phyloP scores from a whole-genome alignment of 768 basidiomycete species.

The Amanita phalloides region DNA sequence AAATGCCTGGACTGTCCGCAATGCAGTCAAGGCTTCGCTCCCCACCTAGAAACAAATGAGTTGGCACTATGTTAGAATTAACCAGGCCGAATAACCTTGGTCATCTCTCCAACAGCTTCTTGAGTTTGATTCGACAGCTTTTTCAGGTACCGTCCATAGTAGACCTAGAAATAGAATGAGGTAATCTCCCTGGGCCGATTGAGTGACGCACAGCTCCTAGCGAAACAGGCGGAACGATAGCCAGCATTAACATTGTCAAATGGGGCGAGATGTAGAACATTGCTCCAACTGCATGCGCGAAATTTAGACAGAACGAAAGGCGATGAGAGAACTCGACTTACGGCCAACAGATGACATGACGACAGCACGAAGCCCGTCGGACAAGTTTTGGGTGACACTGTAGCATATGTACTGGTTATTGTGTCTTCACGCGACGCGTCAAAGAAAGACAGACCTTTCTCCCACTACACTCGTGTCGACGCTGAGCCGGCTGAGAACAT shows the following conservation, averaged over 20 bases:
- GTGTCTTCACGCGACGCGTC: neutral
- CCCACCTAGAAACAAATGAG: constrained; percentile 42
- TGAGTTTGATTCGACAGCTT: constrained; percentile 87
- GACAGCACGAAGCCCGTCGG: constrained; percentile 71
- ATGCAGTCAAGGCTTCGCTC: constrained; percentile 79
- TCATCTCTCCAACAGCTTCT: constrained; percentile 94
- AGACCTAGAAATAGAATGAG: constrained; percentile 44
- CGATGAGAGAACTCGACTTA: constrained; percentile 27
- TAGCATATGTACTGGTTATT: constrained; percentile 1
- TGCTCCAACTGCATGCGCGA: constrained; percentile 56
- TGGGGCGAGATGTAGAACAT: constrained; percentile 92
- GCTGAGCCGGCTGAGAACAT: constrained; percentile 84
- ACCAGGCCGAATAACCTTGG: constrained; percentile 36
- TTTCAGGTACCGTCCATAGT: constrained; percentile 93
- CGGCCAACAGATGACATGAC: constrained; percentile 93
- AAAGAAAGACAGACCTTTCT: constrained; percentile 48
- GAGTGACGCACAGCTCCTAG: constrained; percentile 57
- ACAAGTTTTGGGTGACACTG: constrained; percentile 74
- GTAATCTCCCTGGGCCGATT: neutral
- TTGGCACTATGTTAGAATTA: neutral
- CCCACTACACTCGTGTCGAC: constrained; percentile 92
- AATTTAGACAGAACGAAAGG: neutral
- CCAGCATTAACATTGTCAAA: constrained; percentile 86
- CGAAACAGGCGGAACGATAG: constrained; percentile 82
- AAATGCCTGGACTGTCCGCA: constrained; percentile 86